These are phyloP conservation scores for Lachnellula arida DNA, from an alignment of 2,329 filamentous ascomycete species.

Conservation along the genomic window DNA sequence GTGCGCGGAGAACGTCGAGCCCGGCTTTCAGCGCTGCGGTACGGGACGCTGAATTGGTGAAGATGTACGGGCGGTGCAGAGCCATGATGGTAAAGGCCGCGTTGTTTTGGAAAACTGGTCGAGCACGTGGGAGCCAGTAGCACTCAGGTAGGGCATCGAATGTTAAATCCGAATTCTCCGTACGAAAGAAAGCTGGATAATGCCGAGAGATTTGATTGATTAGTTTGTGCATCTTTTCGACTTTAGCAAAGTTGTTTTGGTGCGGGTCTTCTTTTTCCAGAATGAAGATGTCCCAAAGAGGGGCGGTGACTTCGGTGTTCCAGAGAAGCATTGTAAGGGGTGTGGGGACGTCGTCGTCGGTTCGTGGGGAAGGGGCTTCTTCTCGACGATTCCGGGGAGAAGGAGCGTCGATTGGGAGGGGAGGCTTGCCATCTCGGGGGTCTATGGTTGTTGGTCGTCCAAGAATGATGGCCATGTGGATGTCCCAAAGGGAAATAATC, in stretches of 20 bases:
- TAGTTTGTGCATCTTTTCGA: constrained; percentile 50
- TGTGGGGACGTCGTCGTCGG: constrained; percentile 47
- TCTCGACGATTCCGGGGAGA: constrained; percentile 44
- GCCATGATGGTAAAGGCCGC: constrained; percentile 52
- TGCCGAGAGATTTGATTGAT: constrained; percentile 44
- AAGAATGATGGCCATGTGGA: constrained; percentile 33
- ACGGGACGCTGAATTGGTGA: constrained; percentile 50
- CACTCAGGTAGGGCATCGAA: constrained; percentile 52
- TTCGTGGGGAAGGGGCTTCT: constrained; percentile 44
- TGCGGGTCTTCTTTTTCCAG: constrained; percentile 53
- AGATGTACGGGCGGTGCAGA: constrained; percentile 58
- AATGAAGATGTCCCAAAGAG: constrained; percentile 45
- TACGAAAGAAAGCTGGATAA: constrained; percentile 49
- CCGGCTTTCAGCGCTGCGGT: constrained; percentile 52
- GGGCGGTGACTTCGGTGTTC: constrained; percentile 43
- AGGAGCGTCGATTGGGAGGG: constrained; percentile 49
- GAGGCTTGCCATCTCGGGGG: constrained; percentile 42
- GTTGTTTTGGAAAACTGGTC: constrained; percentile 43
- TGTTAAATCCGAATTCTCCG: constrained; percentile 51
- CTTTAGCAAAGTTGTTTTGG: constrained; percentile 48
- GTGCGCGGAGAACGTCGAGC: constrained; percentile 50
- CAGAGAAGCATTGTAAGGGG: constrained; percentile 51
- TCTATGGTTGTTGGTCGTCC: constrained; percentile 45
- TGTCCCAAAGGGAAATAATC: constrained; percentile 44
- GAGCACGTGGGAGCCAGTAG: constrained; percentile 48